Conservation (phyloP, 305 asterid genomes). For the Solanum chacoense region DNA sequence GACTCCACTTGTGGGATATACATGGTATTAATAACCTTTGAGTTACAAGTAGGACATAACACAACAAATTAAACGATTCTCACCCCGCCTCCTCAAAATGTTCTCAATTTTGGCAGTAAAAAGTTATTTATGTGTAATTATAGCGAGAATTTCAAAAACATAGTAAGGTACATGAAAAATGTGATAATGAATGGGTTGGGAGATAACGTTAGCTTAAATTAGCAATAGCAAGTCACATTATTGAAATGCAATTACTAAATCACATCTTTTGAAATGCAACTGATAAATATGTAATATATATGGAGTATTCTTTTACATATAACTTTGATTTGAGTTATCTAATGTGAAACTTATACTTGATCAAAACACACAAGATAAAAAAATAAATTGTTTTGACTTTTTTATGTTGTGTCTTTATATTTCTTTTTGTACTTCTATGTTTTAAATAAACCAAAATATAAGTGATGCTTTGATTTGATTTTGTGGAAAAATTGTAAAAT, state of each 20-base stretch:
- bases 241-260: neutral
- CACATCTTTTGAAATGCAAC: too few species aligned
- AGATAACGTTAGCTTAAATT: neutral
- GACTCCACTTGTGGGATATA: neutral
- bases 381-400: neutral
- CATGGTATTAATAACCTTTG: neutral
- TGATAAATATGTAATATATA: neutral
- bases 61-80: neutral
- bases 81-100: neutral
- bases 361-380: neutral
- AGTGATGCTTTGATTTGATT: too few species aligned
- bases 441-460: neutral
- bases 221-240: neutral
- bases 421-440: neutral
- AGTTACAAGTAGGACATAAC: neutral
- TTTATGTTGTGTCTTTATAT: neutral
- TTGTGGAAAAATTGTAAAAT: too few species aligned
- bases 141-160: neutral
- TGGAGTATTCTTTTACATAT: too few species aligned
- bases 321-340: neutral
- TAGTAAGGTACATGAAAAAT: neutral
- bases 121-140: neutral
- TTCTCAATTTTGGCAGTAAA: neutral
- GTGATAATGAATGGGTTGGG: neutral
- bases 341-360: neutral